phyloP scores from a whole-genome alignment of 345 rosid genomes.

The Balakata baccata region DNA sequence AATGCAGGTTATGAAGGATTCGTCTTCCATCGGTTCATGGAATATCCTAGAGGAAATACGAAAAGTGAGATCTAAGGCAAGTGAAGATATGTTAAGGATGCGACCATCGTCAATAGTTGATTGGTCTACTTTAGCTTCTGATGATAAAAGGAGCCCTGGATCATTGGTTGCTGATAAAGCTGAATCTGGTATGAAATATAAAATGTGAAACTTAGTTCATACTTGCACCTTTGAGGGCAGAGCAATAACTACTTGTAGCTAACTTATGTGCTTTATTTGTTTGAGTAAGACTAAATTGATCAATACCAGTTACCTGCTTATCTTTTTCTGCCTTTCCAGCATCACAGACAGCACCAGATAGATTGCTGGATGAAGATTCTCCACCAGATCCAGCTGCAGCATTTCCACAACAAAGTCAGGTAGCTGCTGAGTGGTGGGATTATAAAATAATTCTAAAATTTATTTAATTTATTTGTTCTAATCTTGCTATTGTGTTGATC shows the following conservation, averaged over 20 bases:
- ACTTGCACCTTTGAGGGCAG: conserved; percentile 37
- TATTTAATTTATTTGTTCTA: not conserved
- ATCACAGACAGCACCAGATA: conserved; percentile 9
- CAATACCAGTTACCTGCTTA: not conserved
- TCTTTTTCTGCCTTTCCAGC: not conserved
- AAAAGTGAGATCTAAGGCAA: conserved; percentile 82
- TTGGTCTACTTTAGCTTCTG: conserved; percentile 45
- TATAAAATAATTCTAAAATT: not conserved
- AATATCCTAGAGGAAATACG: conserved; percentile 82
- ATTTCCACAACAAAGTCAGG: conserved; percentile 38
- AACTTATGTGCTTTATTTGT: conserved; percentile 29
- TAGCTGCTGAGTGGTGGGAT: conserved; percentile 18
- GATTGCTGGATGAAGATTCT: conserved; percentile 21
- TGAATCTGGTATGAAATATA: conserved; percentile 29
- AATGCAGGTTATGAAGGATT: conserved; percentile 55
- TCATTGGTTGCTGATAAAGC: conserved; percentile 22
- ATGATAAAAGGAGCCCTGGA: conserved; percentile 30
- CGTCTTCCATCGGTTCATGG: conserved; percentile 59
- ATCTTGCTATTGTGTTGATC: not conserved
- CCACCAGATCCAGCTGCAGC: conserved; percentile 22
- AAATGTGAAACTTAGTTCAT: conserved; percentile 24
- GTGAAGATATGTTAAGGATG: conserved; percentile 70
- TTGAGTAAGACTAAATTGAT: not conserved
- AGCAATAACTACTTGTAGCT: conserved; percentile 17
- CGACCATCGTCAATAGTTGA: conserved; percentile 42